A percentile compares a stretch with the other conserved stretches of the same genome.
Evolutionary conservation across 2,329 filamentous ascomycete species (phyloP).

Genomic region (Aspergillus ruber): DNA sequence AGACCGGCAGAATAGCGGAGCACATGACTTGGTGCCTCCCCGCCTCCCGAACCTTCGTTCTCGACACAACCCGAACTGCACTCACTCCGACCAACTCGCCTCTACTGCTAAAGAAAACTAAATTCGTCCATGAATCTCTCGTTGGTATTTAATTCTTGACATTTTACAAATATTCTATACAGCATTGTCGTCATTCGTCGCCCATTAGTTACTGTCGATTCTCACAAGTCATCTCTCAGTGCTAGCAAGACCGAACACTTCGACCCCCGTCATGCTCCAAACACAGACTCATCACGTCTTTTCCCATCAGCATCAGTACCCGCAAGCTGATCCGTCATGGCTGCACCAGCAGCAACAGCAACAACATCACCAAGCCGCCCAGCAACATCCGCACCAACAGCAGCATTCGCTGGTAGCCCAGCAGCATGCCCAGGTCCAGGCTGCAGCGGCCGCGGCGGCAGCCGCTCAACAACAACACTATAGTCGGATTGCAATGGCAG

Average conservation of each 20-base stretch:
- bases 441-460: conserved; percentile 35
- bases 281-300: conserved; percentile 56
- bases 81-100: conserved; percentile 20
- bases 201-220: conserved; percentile 15
- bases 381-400: conserved; percentile 35
- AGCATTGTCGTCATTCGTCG: conserved; percentile 1
- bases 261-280: conserved; percentile 37
- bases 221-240: conserved; percentile 12
- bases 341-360: conserved; percentile 38
- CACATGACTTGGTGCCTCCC: neutral
- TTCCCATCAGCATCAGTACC: conserved; percentile 52
- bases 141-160: conserved; percentile 21
- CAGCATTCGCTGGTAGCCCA: conserved; percentile 42
- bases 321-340: conserved; percentile 41
- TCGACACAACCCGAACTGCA: conserved; percentile 15
- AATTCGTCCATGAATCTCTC: conserved; percentile 25
- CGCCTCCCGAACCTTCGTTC: conserved; percentile 6
- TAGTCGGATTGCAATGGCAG: conserved; percentile 63
- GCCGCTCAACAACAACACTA: conserved; percentile 53
- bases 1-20: neutral
- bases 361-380: conserved; percentile 29
- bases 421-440: conserved; percentile 51
- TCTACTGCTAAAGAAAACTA: neutral
- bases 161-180: neutral
- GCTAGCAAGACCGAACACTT: conserved; percentile 15